Evolutionary conservation across 805 yeast genomes (phyloP).

Genomic region (Kluyveromyces nonfermentans): DNA sequence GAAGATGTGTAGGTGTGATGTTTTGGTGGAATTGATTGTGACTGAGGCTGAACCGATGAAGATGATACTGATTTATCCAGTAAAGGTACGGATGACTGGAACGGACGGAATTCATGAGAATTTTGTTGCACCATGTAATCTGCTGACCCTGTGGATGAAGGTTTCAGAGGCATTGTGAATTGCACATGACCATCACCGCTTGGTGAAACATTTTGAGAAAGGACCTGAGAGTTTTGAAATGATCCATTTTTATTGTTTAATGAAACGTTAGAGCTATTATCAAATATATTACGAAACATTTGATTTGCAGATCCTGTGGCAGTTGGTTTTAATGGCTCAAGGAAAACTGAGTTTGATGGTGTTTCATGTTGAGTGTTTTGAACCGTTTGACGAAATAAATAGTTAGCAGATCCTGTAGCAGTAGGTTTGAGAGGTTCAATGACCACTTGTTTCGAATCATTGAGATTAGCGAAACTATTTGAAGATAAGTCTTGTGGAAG

Average conservation of each 20-base stretch:
- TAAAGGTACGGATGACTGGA: slow-evolving; percentile 2
- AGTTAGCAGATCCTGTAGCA: slow-evolving; percentile 29
- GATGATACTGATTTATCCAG: neutral
- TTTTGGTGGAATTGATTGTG: neutral
- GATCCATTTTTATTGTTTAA: neutral
- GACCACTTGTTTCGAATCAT: slow-evolving; percentile 6
- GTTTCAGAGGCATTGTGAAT: slow-evolving; percentile 23
- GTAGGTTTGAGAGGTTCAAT: slow-evolving; percentile 28
- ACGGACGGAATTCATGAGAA: slow-evolving; percentile 3
- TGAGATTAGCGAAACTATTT: slow-evolving; percentile 58
- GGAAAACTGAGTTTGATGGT: slow-evolving; percentile 9
- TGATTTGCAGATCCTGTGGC: slow-evolving; percentile 29
- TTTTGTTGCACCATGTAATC: slow-evolving; percentile 27
- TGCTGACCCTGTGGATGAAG: slow-evolving; percentile 35
- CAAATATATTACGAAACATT: slow-evolving; percentile 19
- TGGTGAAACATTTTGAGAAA: neutral
- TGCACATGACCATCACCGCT: neutral
- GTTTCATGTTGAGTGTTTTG: slow-evolving; percentile 12
- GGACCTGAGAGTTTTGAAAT: neutral
- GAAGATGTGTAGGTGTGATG: neutral
- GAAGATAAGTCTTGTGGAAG: slow-evolving; percentile 21
- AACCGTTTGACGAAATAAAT: slow-evolving; percentile 25
- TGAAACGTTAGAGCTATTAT: slow-evolving; percentile 4
- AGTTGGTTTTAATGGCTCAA: slow-evolving; percentile 28
- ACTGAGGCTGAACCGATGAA: neutral